Evolutionary conservation across 2,329 filamentous ascomycete genomes (phyloP).

Genomic region (Drechslerella dactyloides): DNA sequence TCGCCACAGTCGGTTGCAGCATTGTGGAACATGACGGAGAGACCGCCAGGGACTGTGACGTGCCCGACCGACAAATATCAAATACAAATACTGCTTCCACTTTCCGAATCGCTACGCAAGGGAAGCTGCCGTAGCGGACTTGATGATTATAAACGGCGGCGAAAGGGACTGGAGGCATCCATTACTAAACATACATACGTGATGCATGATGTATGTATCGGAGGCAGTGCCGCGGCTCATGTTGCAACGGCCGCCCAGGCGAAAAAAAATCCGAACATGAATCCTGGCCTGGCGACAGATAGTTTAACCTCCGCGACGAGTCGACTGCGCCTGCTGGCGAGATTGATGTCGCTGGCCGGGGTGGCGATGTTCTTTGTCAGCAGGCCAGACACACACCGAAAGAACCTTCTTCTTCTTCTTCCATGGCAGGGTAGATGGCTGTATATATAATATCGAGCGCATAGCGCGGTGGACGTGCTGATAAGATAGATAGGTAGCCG

Average conservation of each 20-base stretch:
- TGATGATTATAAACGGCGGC: not conserved
- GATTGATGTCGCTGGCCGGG: not conserved
- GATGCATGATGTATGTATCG: slow-evolving; percentile 15
- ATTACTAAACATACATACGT: too few species aligned
- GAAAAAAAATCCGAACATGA: too few species aligned
- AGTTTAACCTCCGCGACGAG: not conserved
- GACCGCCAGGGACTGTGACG: slow-evolving; percentile 36
- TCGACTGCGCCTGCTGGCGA: not conserved
- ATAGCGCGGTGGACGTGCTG: too few species aligned
- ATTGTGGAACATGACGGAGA: not conserved
- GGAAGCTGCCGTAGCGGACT: not conserved
- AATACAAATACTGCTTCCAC: slow-evolving; percentile 32
- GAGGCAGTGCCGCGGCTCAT: slow-evolving; percentile 21
- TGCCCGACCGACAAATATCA: slow-evolving; percentile 23
- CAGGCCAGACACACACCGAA: not conserved
- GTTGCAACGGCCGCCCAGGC: not conserved
- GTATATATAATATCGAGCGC: too few species aligned
- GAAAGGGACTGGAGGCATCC: not conserved
- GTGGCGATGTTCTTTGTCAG: not conserved
- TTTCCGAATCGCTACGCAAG: slow-evolving; percentile 6
- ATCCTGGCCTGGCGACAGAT: not conserved
- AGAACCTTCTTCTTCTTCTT: not conserved
- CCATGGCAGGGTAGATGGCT: too few species aligned
- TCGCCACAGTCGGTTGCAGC: not conserved
- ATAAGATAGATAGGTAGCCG: too few species aligned